Conservation (phyloP, 371 early-diverging fungal species). For the Mortierella sp. region DNA sequence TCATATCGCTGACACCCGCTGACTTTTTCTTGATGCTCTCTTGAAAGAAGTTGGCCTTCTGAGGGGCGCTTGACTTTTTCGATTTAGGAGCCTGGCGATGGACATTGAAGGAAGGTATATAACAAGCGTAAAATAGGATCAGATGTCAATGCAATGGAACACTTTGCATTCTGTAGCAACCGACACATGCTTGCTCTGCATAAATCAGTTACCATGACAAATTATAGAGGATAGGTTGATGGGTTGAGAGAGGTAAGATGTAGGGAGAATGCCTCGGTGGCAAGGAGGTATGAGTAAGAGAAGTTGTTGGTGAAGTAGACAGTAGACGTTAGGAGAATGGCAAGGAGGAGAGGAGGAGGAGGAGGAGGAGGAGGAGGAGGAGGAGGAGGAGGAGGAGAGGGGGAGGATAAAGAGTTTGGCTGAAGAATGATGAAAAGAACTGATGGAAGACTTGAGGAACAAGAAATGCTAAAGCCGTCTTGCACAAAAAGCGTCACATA, state of each 20-base stretch:
- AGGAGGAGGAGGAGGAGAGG: background rate
- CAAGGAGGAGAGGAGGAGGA: background rate
- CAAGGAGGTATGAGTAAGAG: too few relatives aligned
- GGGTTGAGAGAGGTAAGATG: background rate
- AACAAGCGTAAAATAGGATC: background rate
- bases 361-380: background rate
- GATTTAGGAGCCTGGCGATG: constrained; percentile 40
- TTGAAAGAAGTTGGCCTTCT: constrained; percentile 87
- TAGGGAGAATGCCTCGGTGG: background rate
- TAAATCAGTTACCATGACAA: constrained; percentile 1
- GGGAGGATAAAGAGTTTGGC: background rate
- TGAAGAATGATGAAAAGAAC: background rate
- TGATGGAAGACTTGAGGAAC: too few relatives aligned
- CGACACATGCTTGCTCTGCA: background rate
- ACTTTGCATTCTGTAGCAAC: background rate
- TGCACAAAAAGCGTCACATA: too few relatives aligned
- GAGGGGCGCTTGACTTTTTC: constrained; percentile 54
- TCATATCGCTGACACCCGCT: constrained; percentile 91
- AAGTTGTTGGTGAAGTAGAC: too few relatives aligned
- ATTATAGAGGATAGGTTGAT: background rate
- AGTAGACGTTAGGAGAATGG: background rate
- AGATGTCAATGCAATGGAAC: background rate
- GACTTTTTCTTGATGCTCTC: constrained; percentile 82
- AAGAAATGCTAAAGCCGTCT: too few relatives aligned
- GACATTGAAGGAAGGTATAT: background rate